Conservation (phyloP, 192 early-diverging fungal genomes). For the Ambispora gerdemannii region DNA sequence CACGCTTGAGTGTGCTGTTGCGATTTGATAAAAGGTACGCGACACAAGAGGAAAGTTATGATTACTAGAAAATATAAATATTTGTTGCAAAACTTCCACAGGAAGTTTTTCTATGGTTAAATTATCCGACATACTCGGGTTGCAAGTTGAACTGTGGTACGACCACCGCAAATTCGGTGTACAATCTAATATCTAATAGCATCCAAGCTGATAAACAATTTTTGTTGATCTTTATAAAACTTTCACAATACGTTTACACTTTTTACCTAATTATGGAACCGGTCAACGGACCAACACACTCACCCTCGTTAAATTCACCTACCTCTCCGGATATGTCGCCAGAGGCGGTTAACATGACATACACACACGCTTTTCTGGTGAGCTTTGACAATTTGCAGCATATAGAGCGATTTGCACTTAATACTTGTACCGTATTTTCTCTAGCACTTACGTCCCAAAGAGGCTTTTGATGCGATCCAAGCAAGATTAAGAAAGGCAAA, state of each 20-base stretch:
- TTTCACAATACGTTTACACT: too few relatives aligned
- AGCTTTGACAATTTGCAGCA: neutral
- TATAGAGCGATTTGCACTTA: neutral
- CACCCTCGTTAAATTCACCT: neutral
- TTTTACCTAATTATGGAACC: too few relatives aligned
- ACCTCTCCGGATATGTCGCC: neutral
- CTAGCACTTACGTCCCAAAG: conserved; percentile 48
- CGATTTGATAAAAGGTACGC: conserved; percentile 2
- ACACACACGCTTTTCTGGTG: conserved; percentile 22
- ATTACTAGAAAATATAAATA: conserved; percentile 23
- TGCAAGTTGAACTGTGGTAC: too few relatives aligned
- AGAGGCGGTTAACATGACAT: neutral
- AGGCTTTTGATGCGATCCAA: conserved; percentile 50
- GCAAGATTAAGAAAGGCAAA: conserved; percentile 44
- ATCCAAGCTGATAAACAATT: too few relatives aligned
- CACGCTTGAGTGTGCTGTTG: conserved; percentile 12
- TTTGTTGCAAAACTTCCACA: conserved; percentile 24
- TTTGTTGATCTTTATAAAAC: too few relatives aligned
- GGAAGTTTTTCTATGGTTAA: conserved; percentile 23
- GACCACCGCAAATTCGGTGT: too few relatives aligned
- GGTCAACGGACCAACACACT: neutral
- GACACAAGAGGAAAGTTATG: conserved; percentile 17
- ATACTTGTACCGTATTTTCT: neutral
- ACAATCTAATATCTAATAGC: too few relatives aligned
- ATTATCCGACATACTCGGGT: too few relatives aligned